Conservation (phyloP, 768 basidiomycete genomes). For the Trametes elegans region DNA sequence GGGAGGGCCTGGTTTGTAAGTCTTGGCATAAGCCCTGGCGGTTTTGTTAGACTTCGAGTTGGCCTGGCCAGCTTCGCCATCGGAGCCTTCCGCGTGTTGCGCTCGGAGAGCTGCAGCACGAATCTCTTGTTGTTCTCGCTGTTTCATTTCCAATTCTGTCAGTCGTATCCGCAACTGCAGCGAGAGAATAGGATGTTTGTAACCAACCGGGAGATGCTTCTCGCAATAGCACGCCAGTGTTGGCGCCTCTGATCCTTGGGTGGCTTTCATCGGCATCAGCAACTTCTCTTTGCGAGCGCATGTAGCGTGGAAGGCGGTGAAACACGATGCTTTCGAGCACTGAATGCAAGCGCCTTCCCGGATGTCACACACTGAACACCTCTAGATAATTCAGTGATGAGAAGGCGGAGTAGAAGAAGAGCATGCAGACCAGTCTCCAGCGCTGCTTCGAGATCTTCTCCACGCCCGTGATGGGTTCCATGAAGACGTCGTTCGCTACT, state of each 20-base stretch:
- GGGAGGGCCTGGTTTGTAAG: constrained; percentile 90
- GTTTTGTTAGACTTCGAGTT: constrained; percentile 57
- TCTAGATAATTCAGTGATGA: constrained; percentile 31
- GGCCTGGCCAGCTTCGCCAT: constrained; percentile 1
- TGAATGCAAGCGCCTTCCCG: constrained; percentile 90
- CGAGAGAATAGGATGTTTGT: neutral
- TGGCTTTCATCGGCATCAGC: constrained; percentile 83
- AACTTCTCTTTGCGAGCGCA: constrained; percentile 88
- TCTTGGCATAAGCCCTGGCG: constrained; percentile 88
- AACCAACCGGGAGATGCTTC: constrained; percentile 81
- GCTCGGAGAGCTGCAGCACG: constrained; percentile 54
- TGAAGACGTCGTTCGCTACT: constrained; percentile 92
- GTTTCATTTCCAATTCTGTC: neutral
- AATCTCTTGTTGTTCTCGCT: constrained; percentile 71
- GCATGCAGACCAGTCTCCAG: constrained; percentile 81
- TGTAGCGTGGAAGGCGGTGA: constrained; percentile 90
- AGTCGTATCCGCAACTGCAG: neutral
- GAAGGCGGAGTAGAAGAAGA: neutral
- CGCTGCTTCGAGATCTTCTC: constrained; percentile 86
- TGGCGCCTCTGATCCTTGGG: constrained; percentile 70
- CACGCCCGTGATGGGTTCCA: constrained; percentile 94
- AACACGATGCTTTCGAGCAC: constrained; percentile 87
- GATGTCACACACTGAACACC: constrained; percentile 62
- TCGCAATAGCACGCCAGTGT: constrained; percentile 84
- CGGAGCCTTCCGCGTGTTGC: constrained; percentile 43